Conservation (phyloP, 768 basidiomycete species). For the Amanita polypyramis region DNA sequence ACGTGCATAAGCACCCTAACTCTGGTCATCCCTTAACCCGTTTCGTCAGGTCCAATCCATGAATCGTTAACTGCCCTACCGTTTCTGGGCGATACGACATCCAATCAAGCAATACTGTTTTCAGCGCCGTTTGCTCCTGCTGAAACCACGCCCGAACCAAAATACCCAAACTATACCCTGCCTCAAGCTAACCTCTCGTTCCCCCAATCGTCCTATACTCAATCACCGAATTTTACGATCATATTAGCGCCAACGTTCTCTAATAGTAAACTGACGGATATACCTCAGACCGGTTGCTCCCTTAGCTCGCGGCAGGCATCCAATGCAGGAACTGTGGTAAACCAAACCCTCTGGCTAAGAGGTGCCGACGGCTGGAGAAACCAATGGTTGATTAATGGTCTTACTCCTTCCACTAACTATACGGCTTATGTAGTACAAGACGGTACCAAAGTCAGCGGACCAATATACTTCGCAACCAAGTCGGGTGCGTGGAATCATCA, state of each 20-base stretch:
- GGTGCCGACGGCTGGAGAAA: slow-evolving; percentile 50
- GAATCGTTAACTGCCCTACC: slow-evolving; percentile 31
- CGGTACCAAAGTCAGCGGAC: slow-evolving; percentile 47
- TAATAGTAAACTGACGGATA: slow-evolving; percentile 17
- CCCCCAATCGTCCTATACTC: slow-evolving; percentile 34
- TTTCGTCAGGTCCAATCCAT: slow-evolving; percentile 36
- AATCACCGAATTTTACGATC: slow-evolving; percentile 38
- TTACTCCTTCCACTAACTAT: slow-evolving; percentile 65
- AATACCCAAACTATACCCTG: slow-evolving; percentile 71
- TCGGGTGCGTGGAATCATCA: slow-evolving; percentile 34
- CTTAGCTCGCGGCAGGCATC: slow-evolving; percentile 27
- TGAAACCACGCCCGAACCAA: slow-evolving; percentile 22
- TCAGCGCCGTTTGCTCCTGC: slow-evolving; percentile 42
- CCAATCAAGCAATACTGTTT: slow-evolving; percentile 63
- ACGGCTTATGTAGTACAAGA: slow-evolving; percentile 59
- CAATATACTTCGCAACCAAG: slow-evolving; percentile 69
- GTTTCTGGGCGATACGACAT: slow-evolving; percentile 63
- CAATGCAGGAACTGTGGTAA: slow-evolving; percentile 25
- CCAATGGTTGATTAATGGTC: slow-evolving; percentile 55
- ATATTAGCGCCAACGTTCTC: slow-evolving; percentile 31
- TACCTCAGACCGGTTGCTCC: slow-evolving; percentile 52
- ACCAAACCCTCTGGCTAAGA: slow-evolving; percentile 45
- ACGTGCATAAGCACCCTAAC: slow-evolving; percentile 6
- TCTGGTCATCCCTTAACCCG: not conserved
- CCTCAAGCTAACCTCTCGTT: slow-evolving; percentile 42